Conservation (phyloP, 2,329 filamentous ascomycete genomes). For the Neoarthrinium moseri region DNA sequence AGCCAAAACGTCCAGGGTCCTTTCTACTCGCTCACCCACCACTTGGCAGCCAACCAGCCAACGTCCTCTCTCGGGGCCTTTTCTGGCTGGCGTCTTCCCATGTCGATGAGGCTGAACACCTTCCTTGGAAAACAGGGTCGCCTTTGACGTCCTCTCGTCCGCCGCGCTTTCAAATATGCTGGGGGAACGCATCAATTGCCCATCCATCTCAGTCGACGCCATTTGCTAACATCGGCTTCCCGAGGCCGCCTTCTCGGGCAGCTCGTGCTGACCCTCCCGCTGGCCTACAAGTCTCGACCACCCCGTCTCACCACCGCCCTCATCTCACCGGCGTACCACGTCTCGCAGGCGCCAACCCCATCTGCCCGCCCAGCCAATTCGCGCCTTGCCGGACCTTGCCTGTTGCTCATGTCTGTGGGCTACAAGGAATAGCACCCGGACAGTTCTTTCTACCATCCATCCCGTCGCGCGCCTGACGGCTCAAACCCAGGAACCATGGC, state of each 20-base stretch:
- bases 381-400: no score
- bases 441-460: background rate
- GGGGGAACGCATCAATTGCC: background rate
- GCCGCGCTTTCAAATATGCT: slow-evolving; percentile 5
- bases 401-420: no score
- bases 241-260: slow-evolving; percentile 5
- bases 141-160: slow-evolving; percentile 7
- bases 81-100: no score
- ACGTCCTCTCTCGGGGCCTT: no score
- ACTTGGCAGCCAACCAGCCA: no score
- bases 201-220: slow-evolving; percentile 3
- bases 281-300: slow-evolving; percentile 3
- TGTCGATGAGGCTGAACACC: slow-evolving; percentile 10
- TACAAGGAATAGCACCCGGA: background rate
- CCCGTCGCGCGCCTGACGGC: background rate
- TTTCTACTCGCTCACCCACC: background rate
- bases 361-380: no score
- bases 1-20: background rate
- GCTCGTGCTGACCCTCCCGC: slow-evolving; percentile 6
- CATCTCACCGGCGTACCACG: background rate
- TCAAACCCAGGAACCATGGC: slow-evolving; percentile 15
- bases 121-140: slow-evolving; percentile 1
- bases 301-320: slow-evolving; percentile 1
- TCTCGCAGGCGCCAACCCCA: background rate
- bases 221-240: slow-evolving; percentile 7